Evolutionary conservation across 257 asterid genomes (phyloP).

Genomic region (Linaria vulgaris): DNA sequence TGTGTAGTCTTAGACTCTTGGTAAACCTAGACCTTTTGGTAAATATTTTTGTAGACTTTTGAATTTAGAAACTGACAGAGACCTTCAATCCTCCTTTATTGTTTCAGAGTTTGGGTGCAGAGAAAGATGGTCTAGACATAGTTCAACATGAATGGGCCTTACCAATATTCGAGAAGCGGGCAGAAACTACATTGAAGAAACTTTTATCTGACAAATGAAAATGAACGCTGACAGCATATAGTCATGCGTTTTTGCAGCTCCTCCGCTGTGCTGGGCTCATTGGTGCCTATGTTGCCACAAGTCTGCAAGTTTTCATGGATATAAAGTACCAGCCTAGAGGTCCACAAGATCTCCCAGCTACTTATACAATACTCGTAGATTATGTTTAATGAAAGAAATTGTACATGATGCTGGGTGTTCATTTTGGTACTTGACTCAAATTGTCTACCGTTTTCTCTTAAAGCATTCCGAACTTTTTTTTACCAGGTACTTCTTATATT

Average conservation of each 20-base stretch:
- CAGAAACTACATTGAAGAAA: conserved; percentile 74
- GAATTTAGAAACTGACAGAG: not conserved
- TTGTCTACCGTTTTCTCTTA: conserved; percentile 13
- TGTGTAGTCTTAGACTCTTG: not conserved
- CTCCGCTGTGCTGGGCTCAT: conserved; percentile 17
- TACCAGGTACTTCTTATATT: conserved; percentile 7
- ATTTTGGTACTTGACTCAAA: conserved; percentile 7
- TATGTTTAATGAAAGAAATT: conserved; percentile 18
- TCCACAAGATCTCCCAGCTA: not conserved
- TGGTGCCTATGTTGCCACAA: conserved; percentile 20
- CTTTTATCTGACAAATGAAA: conserved; percentile 42
- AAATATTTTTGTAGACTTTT: not conserved
- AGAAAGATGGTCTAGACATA: conserved; percentile 76
- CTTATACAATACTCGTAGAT: conserved; percentile 1
- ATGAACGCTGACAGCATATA: not conserved
- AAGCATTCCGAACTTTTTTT: conserved; percentile 10
- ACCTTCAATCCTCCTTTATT: conserved; percentile 20
- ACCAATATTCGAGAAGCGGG: conserved; percentile 88
- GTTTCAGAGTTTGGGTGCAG: conserved; percentile 83
- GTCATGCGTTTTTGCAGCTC: conserved; percentile 21
- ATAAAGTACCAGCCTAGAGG: not conserved
- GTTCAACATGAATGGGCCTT: conserved; percentile 90
- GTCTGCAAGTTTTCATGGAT: conserved; percentile 2
- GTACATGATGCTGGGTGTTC: not conserved
- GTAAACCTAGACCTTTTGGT: not conserved